Evolutionary conservation across 2,329 filamentous ascomycete genomes (phyloP), one percentile per base, ranked within the genome.

Genomic region (Colletotrichum horii): DNA sequence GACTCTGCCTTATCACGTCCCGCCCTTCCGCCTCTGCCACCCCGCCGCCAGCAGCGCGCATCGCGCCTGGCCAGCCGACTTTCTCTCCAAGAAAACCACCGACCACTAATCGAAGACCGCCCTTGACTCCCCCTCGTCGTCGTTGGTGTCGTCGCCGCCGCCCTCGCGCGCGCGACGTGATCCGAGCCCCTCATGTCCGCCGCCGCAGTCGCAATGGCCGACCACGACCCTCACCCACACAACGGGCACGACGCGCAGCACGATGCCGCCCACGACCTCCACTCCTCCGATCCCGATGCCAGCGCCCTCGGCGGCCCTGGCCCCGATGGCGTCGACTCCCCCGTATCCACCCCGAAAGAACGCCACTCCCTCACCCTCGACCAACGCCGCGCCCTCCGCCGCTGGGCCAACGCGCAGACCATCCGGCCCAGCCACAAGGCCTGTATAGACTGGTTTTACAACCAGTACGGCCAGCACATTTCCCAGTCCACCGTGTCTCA

Each of bases 401-500:
- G 89, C 77, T 92, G 91, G 91, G 91, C 90, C 28, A 90, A 90
- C 78, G 85, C 85, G 55, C 91, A 92, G 80, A 83, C 88, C 16
- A 86, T 89, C 30, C 88, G 91, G 3, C 91, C 91, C 8, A 90
- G 89, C 30, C 91, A 92, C 82, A 91, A 91, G 82, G 87, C 89
- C 38, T 92, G 91, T 85, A 92, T 92, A 80, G 90, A 92, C 80
- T 92, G 91, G 91, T 92, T 92, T 83, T 88, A 85, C 78, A 81
- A 81, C 71, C 87, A 91, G 81, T 92, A 91, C 80, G 88, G 89
- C 81, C 89, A 91, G 81, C 87, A 88, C 78, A 92, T 92, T 79
- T 91, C 89, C 80, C 91, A 92, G 82, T 92, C 90, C 19, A 92
- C 91, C 79, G 91, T 92, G 58, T 92, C 90, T 62, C 91, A 92